Evolutionary conservation across 2,329 filamentous ascomycete genomes (phyloP), one percentile per base, ranked within the genome.

Genomic region (Ilyonectria destructans): DNA sequence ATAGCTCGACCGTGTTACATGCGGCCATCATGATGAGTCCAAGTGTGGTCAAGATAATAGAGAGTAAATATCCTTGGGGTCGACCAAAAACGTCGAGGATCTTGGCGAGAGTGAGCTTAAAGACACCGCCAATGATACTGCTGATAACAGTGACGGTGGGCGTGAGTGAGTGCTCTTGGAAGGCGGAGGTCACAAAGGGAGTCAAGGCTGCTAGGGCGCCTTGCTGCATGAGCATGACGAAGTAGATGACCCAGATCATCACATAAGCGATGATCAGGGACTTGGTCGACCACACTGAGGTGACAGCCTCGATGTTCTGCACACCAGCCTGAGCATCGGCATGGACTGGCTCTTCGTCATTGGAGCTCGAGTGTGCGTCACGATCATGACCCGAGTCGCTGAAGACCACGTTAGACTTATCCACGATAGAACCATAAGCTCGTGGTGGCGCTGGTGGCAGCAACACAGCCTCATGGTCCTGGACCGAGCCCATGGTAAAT

Each of bases 11-110:
- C 52, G 83, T 84, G 6, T 85, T 80, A 75, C 84, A 90, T 0
- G 82, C 81, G n/a, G 90, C 89, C 81, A 89, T 89, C 73, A 91
- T 82, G 56, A 88, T 82, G 68, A 89, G 62, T 8, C 83, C 81
- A 58, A 86, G 78, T 61, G 84, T 80, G 62, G 74, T 78, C 37
- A 82, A 64, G 4, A 73, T 54, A 13, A 82, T 67, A 55, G 75
- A 77, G 43, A 82, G 57, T 2, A 75, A 69, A 51, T 80, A 82
- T 4, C 79, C 80, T 67, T 82, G 77, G 0, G 79, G 72, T 29
- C 82, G 79, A 35, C 81, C 82, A 68, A 78, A 82, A 15, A 82
- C 73, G 68, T 83, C 81, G 33, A 81, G 75, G 12, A 82, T 74
- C 63, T 83, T 83, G 21, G 82, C 82, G 68, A 82, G 78, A 9